Evolutionary conservation across 2,329 filamentous ascomycete species (phyloP), one percentile per base, ranked within the genome.

Genomic region (Sarocladium strictum): DNA sequence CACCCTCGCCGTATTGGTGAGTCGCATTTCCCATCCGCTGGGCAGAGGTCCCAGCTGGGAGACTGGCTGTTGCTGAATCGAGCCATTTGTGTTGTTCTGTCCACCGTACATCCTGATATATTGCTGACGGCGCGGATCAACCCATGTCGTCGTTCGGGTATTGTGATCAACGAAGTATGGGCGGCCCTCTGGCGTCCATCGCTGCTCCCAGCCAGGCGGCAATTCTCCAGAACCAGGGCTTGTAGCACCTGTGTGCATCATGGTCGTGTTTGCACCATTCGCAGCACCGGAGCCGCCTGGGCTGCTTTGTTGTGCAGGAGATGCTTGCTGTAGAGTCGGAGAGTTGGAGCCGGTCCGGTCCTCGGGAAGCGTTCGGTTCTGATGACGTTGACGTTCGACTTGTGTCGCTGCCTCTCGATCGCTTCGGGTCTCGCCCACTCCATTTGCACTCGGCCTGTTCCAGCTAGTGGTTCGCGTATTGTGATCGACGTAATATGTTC

Each of bases 161-260:
- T 97, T 99, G 72, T 99, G 94, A 68, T 99, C 94, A 51, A 99
- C 94, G 71, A 97, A 99, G 72, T 99, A 99, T 9, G 93, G 82
- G 52, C 94, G 84, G 26, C 93, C 92, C 76, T 99, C 94, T 0
- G 94, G 93, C 0, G 94, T 99, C 72, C 90, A 92, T 63, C 94
- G 81, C 70, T 97, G 91, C 72, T 99, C 94, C 94, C 94, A 99
- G 26, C 93, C 90, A 19, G 93, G 86, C 37, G 94, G 94, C 57
- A 99, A 84, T 72, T 99, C 94, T 58, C 94, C 94, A 56, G 90
- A 93, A 41, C 94, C 94, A 53, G 93, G 90, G 61, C 90, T 97
- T 17, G 94, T 99, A 4, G 71, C 91, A 58, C 93, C 93, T 2
- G 93, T 97, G 58, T 94, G 47, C 47, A 51, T 51, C 87, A 97